Conservation (phyloP, 108 stramenopile genomes). For the Fragilaria crotonensis region DNA sequence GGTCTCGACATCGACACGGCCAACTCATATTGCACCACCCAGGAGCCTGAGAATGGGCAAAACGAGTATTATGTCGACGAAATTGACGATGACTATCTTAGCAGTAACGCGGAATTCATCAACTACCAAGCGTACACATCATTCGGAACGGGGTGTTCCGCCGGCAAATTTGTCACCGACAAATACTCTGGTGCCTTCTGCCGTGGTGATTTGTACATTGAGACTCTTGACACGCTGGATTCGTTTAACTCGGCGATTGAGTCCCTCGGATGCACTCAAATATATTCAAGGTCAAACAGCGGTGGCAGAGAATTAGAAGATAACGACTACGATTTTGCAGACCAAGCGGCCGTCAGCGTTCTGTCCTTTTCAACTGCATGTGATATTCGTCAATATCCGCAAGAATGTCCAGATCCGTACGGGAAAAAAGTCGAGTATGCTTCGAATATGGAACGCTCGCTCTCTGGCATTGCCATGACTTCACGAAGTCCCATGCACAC, state of each 20-base stretch:
- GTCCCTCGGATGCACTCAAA: constrained; percentile 2
- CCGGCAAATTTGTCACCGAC: constrained; percentile 25
- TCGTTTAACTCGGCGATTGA: constrained; percentile 21
- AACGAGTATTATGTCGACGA: constrained; percentile 4
- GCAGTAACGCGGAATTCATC: constrained; percentile 6
- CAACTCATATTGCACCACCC: constrained; percentile 5
- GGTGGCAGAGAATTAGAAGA: constrained; percentile 6
- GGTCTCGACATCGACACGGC: constrained; percentile 7
- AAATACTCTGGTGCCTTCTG: constrained; percentile 23
- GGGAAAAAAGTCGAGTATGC: constrained; percentile 19
- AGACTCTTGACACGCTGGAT: constrained; percentile 9
- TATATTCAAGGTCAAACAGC: constrained; percentile 6
- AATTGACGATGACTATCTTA: constrained; percentile 10
- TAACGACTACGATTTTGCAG: constrained; percentile 1
- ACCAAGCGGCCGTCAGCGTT: constrained; percentile 2
- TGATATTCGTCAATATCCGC: constrained; percentile 33
- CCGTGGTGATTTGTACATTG: constrained; percentile 25
- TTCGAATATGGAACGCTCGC: constrained; percentile 9
- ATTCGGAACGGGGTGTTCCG: constrained; percentile 26
- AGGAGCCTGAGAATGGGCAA: constrained; percentile 1
- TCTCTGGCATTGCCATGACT: constrained; percentile 1
- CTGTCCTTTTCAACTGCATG: constrained; percentile 31
- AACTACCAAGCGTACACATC: constrained; percentile 13
- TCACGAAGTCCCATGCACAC: background rate
- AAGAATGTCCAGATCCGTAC: constrained; percentile 50